Percentiles rank a stretch among this genome's conserved stretches.
These are phyloP conservation scores for Fusarium palustre DNA, from an alignment of 2,329 filamentous ascomycete species.

Conservation along the genomic window DNA sequence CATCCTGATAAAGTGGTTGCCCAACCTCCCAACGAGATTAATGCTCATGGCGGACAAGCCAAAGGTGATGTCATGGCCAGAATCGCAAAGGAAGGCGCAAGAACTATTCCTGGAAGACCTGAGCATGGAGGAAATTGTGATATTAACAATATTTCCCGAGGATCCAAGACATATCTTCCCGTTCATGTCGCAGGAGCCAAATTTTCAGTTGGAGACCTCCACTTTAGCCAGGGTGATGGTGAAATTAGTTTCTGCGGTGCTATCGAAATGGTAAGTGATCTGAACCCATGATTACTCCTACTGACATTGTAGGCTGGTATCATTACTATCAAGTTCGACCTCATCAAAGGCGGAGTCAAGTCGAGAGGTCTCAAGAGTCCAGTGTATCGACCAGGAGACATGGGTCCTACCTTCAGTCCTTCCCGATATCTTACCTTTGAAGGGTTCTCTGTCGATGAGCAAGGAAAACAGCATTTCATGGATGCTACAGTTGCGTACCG, in stretches of 20 bases:
- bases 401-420: slow-evolving; percentile 35
- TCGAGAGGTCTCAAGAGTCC: slow-evolving; percentile 84
- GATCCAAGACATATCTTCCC: slow-evolving; percentile 86
- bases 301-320: slow-evolving; percentile 68
- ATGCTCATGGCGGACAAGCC: slow-evolving; percentile 78
- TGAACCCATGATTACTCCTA: fast-evolving
- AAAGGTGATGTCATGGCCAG: slow-evolving; percentile 69
- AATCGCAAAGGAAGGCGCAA: slow-evolving; percentile 80
- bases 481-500: slow-evolving; percentile 89
- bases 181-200: slow-evolving; percentile 89
- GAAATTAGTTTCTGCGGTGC: slow-evolving; percentile 91
- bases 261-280: slow-evolving; percentile 78
- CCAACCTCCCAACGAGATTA: slow-evolving; percentile 77
- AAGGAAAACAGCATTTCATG: slow-evolving; percentile 89
- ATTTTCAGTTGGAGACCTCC: slow-evolving; percentile 89
- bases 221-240: slow-evolving; percentile 89
- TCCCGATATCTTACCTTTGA: slow-evolving; percentile 57
- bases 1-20: slow-evolving; percentile 72
- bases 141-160: slow-evolving; percentile 86
- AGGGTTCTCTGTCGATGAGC: slow-evolving; percentile 88
- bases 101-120: slow-evolving; percentile 85
- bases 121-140: slow-evolving; percentile 94
- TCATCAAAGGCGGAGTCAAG: slow-evolving; percentile 83
- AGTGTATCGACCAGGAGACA: slow-evolving; percentile 83
- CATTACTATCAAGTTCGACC: slow-evolving; percentile 90